Evolutionary conservation across 2,329 filamentous ascomycete species (phyloP), one percentile per base, ranked within the genome.

Genomic region (Sphaerostilbella broomeana): DNA sequence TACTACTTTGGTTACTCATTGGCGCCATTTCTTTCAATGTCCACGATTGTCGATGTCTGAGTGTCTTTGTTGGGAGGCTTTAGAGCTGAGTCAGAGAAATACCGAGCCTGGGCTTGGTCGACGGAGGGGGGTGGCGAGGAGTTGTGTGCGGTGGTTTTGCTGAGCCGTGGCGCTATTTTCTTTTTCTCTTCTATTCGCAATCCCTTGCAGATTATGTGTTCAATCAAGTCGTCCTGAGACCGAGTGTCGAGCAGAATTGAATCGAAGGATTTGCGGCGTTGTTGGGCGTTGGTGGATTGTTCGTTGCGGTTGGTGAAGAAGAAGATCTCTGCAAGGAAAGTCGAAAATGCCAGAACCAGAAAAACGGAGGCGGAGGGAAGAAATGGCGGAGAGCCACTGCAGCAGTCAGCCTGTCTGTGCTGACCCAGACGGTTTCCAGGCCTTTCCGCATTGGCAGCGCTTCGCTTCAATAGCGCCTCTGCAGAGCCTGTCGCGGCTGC

Each of bases 1-100:
- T 78, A 69, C 70, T 73, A 68, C 68, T 77, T 65, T 75, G 73
- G 64, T 75, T 72, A 73, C 79, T 85, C 78, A 86, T 85, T 73
- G 74, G 70, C 70, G 75, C 70, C 75, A 79, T 79, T 67, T 51
- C 45, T 57, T 35, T 49, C 45, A 48, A 45, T 46, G 51, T 52
- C 45, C 40, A 50, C 47, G 48, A 44, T 45, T 46, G 35, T 39
- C 39, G 29, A 32, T 32, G 12, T 28, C 5, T 31, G 25, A 20
- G 20, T 25, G 18, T 17, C 6, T 10, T 13, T 38, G 5, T 40
- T 11, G 27, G 34, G 20, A 18, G 26, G 32, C 28, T 27, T 28
- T 11, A n/a, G 36, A 31, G 20, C 26, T 35, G 44, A 16, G 16
- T 17, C 13, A 27, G 17, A 10, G 7, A 19, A n/a, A 22, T 40